Conservation (phyloP, 768 basidiomycete genomes). For the Termitomyces heimii region DNA sequence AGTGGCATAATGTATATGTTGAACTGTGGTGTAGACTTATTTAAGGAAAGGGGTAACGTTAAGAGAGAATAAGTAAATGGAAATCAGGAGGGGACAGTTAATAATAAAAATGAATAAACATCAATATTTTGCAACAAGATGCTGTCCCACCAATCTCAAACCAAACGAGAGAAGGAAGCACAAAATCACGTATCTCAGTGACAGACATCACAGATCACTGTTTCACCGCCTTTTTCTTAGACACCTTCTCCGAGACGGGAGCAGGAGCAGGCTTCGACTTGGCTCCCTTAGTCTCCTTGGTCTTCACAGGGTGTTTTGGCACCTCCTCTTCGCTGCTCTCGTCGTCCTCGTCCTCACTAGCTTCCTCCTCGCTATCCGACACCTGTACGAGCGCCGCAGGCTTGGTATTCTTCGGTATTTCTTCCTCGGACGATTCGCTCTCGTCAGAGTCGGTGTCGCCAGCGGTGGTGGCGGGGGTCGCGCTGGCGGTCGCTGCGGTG, state of each 20-base stretch:
- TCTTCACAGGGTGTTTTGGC: slow-evolving; percentile 8
- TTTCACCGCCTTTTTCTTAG: slow-evolving; percentile 23
- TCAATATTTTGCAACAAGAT: background rate
- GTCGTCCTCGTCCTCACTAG: slow-evolving; percentile 8
- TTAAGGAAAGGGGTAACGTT: background rate
- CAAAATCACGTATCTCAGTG: background rate
- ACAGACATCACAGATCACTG: background rate
- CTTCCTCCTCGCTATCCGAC: slow-evolving; percentile 5
- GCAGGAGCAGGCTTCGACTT: slow-evolving; percentile 6
- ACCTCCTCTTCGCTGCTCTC: slow-evolving; percentile 10
- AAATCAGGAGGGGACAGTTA: background rate
- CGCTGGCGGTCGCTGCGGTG: slow-evolving; percentile 3
- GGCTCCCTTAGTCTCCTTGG: slow-evolving; percentile 16
- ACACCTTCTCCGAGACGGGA: slow-evolving; percentile 8
- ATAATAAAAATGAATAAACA: background rate
- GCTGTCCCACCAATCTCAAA: background rate
- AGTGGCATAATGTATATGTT: background rate
- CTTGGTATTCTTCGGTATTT: slow-evolving; percentile 19
- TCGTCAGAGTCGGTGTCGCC: slow-evolving; percentile 16
- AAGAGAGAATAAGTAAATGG: too few relatives aligned
- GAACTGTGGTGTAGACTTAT: background rate
- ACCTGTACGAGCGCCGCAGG: slow-evolving; percentile 14
- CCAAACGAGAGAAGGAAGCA: slow-evolving; percentile 1
- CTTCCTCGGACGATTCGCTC: slow-evolving; percentile 23
- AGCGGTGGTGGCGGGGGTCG: slow-evolving; percentile 11